A percentile compares a stretch with the other conserved stretches of the same genome.
These are phyloP conservation scores for Schwanniomyces polymorphus DNA, from an alignment of 805 yeast genomes.

Conservation along the genomic window DNA sequence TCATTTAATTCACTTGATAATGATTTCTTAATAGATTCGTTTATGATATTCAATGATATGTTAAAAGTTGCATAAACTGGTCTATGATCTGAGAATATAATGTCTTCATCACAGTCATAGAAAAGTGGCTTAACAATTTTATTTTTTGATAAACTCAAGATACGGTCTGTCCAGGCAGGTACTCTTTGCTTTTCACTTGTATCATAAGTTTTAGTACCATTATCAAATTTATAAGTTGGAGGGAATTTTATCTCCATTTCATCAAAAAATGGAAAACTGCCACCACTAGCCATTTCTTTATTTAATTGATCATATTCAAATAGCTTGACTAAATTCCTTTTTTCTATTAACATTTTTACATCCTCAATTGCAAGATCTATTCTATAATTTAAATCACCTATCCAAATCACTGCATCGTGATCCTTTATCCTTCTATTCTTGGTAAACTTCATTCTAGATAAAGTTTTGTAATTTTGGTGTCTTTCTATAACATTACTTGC, in stretches of 20 bases:
- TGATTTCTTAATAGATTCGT: slow-evolving; percentile 56
- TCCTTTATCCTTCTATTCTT: slow-evolving; percentile 51
- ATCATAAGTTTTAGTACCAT: slow-evolving; percentile 78
- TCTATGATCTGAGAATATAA: slow-evolving; percentile 82
- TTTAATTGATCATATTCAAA: slow-evolving; percentile 77
- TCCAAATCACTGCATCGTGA: slow-evolving; percentile 88
- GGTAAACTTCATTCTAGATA: slow-evolving; percentile 65
- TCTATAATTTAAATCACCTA: slow-evolving; percentile 93
- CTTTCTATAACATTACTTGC: slow-evolving; percentile 77
- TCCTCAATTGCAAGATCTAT: slow-evolving; percentile 70
- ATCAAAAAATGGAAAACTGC: slow-evolving; percentile 70
- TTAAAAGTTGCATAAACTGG: slow-evolving; percentile 79
- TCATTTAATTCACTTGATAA: slow-evolving; percentile 61
- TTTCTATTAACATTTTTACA: slow-evolving; percentile 56
- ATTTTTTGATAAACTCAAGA: slow-evolving; percentile 59
- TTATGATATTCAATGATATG: slow-evolving; percentile 63
- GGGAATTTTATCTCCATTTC: slow-evolving; percentile 76
- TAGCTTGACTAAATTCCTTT: slow-evolving; percentile 48
- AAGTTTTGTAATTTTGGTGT: slow-evolving; percentile 81
- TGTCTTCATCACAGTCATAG: slow-evolving; percentile 58
- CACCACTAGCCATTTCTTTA: slow-evolving; percentile 65
- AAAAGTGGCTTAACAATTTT: slow-evolving; percentile 54
- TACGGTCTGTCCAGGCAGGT: slow-evolving; percentile 97
- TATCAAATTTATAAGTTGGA: slow-evolving; percentile 93
- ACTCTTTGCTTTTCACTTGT: slow-evolving; percentile 88